A percentile compares a stretch with the other conserved stretches of the same genome.
Evolutionary conservation across 768 basidiomycete genomes (phyloP).

Genomic region (Peribolospora kevripleyi): DNA sequence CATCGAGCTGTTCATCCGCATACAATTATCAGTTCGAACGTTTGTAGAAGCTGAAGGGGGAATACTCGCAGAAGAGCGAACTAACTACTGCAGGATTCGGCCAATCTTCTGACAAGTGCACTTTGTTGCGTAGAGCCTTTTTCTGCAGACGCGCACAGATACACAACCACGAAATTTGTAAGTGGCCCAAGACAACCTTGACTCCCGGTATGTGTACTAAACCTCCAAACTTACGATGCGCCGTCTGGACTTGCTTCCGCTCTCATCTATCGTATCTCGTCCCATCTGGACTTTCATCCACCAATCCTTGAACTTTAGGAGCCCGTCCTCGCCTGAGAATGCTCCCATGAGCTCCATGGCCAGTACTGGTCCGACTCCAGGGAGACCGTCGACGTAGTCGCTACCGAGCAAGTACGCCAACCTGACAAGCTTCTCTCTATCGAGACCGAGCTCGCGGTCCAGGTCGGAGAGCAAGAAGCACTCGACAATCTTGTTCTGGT

Average conservation of each 20-base stretch:
- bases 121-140: constrained; percentile 50
- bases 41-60: not conserved
- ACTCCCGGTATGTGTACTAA: too few relatives aligned
- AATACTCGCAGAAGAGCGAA: constrained; percentile 4
- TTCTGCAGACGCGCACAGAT: constrained; percentile 31
- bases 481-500: constrained; percentile 95
- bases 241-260: constrained; percentile 46
- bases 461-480: constrained; percentile 72
- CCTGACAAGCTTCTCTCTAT: constrained; percentile 59
- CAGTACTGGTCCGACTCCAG: constrained; percentile 80
- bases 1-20: constrained; percentile 38
- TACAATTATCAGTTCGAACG: not conserved
- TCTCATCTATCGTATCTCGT: constrained; percentile 49
- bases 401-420: constrained; percentile 87
- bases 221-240: constrained; percentile 43
- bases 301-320: constrained; percentile 69
- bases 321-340: constrained; percentile 62
- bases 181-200: too few relatives aligned
- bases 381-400: constrained; percentile 81
- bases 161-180: too few relatives aligned
- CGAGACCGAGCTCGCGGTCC: constrained; percentile 60
- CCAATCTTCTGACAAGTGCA: constrained; percentile 65
- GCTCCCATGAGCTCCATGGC: constrained; percentile 89
- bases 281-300: constrained; percentile 83
- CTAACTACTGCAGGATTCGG: constrained; percentile 73